Evolutionary conservation across 495 filamentous ascomycete species (phyloP).

Genomic region (Aspergillus conjunctus): DNA sequence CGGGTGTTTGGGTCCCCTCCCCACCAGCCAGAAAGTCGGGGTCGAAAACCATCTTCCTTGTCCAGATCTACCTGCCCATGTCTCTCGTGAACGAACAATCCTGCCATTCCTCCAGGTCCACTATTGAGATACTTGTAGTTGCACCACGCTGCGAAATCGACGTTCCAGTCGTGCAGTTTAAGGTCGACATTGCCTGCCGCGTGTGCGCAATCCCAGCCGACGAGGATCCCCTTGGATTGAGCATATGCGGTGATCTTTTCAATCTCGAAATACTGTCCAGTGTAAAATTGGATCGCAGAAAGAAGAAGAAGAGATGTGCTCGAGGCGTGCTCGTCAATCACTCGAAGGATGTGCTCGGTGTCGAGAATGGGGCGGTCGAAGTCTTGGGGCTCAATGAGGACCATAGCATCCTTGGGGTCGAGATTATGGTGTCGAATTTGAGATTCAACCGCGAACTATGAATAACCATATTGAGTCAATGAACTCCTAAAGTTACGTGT

Average conservation of each 20-base stretch:
- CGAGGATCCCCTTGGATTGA: conserved; percentile 70
- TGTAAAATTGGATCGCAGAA: conserved; percentile 93
- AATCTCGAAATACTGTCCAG: conserved; percentile 89
- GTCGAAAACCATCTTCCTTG: conserved; percentile 45
- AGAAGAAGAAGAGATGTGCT: conserved; percentile 80
- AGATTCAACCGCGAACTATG: conserved; percentile 84
- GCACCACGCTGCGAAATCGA: conserved; percentile 97
- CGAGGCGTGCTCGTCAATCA: conserved; percentile 75
- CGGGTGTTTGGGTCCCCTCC: conserved; percentile 74
- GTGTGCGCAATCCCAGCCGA: conserved; percentile 96
- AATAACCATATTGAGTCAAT: conserved; percentile 13
- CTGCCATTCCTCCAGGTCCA: conserved; percentile 85
- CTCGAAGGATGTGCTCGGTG: conserved; percentile 71
- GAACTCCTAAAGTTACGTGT: neutral
- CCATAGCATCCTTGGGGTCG: conserved; percentile 67
- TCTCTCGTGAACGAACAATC: conserved; percentile 81
- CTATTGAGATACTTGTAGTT: conserved; percentile 96
- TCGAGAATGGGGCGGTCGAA: conserved; percentile 55
- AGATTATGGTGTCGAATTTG: conserved; percentile 81
- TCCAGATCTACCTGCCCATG: conserved; percentile 59
- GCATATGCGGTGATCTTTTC: conserved; percentile 79
- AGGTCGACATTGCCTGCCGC: conserved; percentile 89
- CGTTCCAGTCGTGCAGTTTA: conserved; percentile 85
- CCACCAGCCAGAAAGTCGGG: conserved; percentile 87
- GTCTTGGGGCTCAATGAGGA: conserved; percentile 69